Evolutionary conservation across 2,329 filamentous ascomycete genomes (phyloP).

Genomic region (Pseudogymnoascus sp.): DNA sequence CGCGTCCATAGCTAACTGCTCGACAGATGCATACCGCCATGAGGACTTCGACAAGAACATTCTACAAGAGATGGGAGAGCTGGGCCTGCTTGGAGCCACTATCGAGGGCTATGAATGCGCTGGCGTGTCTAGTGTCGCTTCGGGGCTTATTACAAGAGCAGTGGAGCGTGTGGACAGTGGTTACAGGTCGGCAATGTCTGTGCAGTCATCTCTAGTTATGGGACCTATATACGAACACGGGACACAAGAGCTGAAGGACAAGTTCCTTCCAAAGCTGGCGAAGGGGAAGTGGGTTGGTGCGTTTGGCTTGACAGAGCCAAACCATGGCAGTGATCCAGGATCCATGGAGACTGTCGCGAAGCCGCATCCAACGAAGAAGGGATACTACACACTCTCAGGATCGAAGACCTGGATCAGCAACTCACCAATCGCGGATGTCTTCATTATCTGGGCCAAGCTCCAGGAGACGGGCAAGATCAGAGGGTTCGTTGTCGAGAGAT

Average conservation of each 20-base stretch:
- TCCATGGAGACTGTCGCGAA: constrained; percentile 86
- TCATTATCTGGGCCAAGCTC: constrained; percentile 89
- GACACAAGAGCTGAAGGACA: constrained; percentile 78
- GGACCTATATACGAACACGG: constrained; percentile 85
- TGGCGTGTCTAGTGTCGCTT: constrained; percentile 77
- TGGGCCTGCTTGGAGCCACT: constrained; percentile 79
- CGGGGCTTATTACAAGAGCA: constrained; percentile 82
- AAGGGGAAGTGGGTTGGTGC: constrained; percentile 76
- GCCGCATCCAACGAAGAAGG: constrained; percentile 74
- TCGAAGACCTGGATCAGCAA: constrained; percentile 96
- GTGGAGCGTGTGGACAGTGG: constrained; percentile 88
- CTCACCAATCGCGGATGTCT: constrained; percentile 76
- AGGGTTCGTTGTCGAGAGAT: constrained; percentile 83
- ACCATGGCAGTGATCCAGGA: constrained; percentile 85
- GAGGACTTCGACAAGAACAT: constrained; percentile 83
- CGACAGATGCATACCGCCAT: constrained; percentile 73
- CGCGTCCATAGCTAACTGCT: constrained; percentile 9
- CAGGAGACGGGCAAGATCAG: constrained; percentile 88
- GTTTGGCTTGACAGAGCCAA: constrained; percentile 86
- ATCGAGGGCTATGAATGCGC: constrained; percentile 86
- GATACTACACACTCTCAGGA: constrained; percentile 70
- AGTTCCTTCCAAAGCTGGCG: constrained; percentile 71
- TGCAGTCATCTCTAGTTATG: constrained; percentile 90
- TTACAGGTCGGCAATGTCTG: constrained; percentile 87
- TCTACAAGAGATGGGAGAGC: constrained; percentile 82